Base-by-base conservation (phyloP, 2,329 filamentous ascomycete species). In the Ascochyta koolunga region DNA sequence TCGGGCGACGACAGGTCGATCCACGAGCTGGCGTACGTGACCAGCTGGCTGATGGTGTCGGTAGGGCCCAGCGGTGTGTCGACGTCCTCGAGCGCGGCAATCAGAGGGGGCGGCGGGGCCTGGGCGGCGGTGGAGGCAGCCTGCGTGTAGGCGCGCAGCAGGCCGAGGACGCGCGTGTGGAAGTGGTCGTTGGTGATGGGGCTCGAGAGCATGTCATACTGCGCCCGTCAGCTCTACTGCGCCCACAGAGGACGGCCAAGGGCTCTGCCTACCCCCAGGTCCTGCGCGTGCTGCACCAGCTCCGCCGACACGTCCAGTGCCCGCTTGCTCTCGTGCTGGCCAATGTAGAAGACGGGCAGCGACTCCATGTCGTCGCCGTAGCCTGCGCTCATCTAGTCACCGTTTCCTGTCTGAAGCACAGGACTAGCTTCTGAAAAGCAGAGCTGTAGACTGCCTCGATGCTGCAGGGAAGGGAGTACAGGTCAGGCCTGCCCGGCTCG, bases 21-120 rank as follows among this genome's bases (percentile, higher is more conserved):
- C 93, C 93, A 98, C 5, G 91, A 85, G 73, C 92, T 96, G n/a
- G 86, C 86, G 53, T 89, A 88, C 13, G 87, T 90, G 42, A 96
- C 83, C 54, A 95, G 80, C 46, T 92, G 89, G 59, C 86, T 86
- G 56, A 92, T 85, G 58, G 83, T 83, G 13, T 85, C 82, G 52
- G 83, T 83, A 5, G 90, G 90, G 42, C 86, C 86, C 49, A 95
- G 78, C 18, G 83, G 85, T 0, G 91, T 93, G 70, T 97, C 93
- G 57, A 89, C 84, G 10, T 91, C 88, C 0, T 88, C 90, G 60
- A 99, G 78, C 36, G 92, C 87, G 10, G 80, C 72, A 38, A 83
- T 74, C 24, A 81, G 66, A 22, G 81, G 79, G 18, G 77, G 66
- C 8, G 79, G 77, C 33, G 76, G 67, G 13, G 71, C 53, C 13